Percentiles rank a stretch among this genome's conserved stretches.
Evolutionary conservation across 805 yeast genomes (phyloP).

Genomic region (Candida dajiaensis): DNA sequence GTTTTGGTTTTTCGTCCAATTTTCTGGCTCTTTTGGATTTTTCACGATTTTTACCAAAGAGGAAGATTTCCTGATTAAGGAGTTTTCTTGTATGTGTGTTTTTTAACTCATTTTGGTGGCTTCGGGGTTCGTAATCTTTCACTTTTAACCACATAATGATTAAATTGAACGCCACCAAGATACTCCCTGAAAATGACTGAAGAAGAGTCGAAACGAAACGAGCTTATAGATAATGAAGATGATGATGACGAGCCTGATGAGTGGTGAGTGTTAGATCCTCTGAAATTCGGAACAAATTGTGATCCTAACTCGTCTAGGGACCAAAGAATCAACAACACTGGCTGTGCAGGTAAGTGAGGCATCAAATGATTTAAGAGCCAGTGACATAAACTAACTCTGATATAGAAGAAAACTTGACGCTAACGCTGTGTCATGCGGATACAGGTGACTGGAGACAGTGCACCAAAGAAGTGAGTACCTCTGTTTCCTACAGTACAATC

Average conservation of each 20-base stretch:
- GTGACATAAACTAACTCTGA: background rate
- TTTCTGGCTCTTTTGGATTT: background rate
- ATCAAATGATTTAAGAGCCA: background rate
- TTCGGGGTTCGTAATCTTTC: too few species aligned
- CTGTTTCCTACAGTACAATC: background rate
- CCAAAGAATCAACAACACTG: slow-evolving; percentile 63
- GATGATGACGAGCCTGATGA: slow-evolving; percentile 65
- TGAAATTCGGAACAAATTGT: too few species aligned
- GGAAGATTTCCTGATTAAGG: background rate
- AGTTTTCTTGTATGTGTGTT: background rate
- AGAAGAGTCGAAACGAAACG: slow-evolving; percentile 5
- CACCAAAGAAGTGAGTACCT: slow-evolving; percentile 46
- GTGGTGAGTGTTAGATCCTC: slow-evolving; percentile 37
- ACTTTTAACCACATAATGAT: too few species aligned
- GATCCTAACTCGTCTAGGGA: slow-evolving; percentile 41
- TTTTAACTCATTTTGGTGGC: too few species aligned
- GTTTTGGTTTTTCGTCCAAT: background rate
- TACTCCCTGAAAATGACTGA: slow-evolving; percentile 21
- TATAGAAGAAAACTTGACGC: slow-evolving; percentile 56
- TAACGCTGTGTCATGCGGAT: slow-evolving; percentile 77
- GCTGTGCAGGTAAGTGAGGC: slow-evolving; percentile 50
- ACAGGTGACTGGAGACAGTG: slow-evolving; percentile 80
- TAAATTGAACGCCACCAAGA: too few species aligned
- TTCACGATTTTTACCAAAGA: background rate
- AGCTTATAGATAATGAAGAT: too few species aligned